Conservation (phyloP, 176 grass and related monocot genomes). For the Musa troglodytarum region DNA sequence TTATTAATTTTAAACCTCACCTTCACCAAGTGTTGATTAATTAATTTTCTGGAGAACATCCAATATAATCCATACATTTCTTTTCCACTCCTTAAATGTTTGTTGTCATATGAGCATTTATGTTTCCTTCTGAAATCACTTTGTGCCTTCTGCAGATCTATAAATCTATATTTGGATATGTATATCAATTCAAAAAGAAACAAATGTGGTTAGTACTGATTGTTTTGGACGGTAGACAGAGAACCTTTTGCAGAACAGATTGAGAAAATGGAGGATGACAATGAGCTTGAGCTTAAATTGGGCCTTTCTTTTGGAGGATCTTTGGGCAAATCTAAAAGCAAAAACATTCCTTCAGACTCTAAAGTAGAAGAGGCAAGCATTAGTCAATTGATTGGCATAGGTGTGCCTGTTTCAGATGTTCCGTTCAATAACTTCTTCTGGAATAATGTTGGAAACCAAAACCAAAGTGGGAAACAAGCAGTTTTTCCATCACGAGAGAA, state of each 20-base stretch:
- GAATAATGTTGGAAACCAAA: constrained; percentile 12
- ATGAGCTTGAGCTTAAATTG: constrained; percentile 83
- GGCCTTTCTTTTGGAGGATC: constrained; percentile 73
- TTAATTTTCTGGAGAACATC: too few species aligned
- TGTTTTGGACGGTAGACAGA: not conserved
- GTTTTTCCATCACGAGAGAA: constrained; percentile 28
- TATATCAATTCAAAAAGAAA: not conserved
- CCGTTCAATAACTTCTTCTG: constrained; percentile 52
- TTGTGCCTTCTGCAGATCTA: not conserved
- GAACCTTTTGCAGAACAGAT: not conserved
- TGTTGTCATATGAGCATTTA: not conserved
- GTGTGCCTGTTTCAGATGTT: constrained; percentile 43
- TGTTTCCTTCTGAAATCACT: not conserved
- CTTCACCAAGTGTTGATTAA: too few species aligned
- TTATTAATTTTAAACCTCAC: too few species aligned
- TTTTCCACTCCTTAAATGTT: too few species aligned
- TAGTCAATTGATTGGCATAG: constrained; percentile 20
- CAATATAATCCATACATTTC: too few species aligned
- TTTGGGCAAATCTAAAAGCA: constrained; percentile 48
- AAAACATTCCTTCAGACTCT: constrained; percentile 34
- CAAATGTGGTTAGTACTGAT: not conserved
- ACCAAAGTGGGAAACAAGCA: constrained; percentile 56
- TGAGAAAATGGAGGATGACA: constrained; percentile 65
- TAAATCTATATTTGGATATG: not conserved
- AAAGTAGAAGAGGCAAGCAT: constrained; percentile 63